phyloP scores from a whole-genome alignment of 139 green algal genomes.

The Chlamydomonas incerta region DNA sequence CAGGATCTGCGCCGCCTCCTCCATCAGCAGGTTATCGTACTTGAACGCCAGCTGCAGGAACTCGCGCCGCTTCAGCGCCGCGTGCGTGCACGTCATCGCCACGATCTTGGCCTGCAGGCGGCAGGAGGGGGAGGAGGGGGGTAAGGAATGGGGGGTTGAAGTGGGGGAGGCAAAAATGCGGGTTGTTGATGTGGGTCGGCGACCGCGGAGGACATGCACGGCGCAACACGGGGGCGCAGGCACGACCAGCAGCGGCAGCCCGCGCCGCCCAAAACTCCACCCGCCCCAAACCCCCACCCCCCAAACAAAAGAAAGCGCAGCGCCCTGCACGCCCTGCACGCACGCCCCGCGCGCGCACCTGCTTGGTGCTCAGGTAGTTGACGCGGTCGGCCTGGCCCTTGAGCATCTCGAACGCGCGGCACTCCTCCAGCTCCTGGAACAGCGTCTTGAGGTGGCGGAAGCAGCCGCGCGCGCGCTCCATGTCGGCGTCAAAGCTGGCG shows the following conservation, averaged over 20 bases:
- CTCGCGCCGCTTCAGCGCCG: conserved; percentile 95
- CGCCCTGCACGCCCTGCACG: too few species aligned
- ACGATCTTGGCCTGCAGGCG: conserved; percentile 98
- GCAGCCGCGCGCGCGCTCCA: conserved; percentile 82
- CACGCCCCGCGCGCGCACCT: conserved; percentile 24
- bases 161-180: too few species aligned
- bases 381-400: conserved; percentile 89
- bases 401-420: conserved; percentile 97
- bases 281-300: not conserved
- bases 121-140: too few species aligned
- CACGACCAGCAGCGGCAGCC: too few species aligned
- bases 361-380: conserved; percentile 97
- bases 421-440: conserved; percentile 98
- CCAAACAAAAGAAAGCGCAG: too few species aligned
- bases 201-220: too few species aligned
- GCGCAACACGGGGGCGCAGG: too few species aligned
- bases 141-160: too few species aligned
- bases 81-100: conserved; percentile 99
- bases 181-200: too few species aligned
- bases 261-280: not conserved
- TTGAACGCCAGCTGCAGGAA: conserved; percentile 96
- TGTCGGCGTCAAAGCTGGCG: conserved; percentile 65
- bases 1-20: conserved; percentile 97
- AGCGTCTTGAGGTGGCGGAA: conserved; percentile 91
- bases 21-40: conserved; percentile 99